Evolutionary conservation across 225 moss, liverwort and hornwort species (phyloP).

Genomic region (Anthoceros angustus): DNA sequence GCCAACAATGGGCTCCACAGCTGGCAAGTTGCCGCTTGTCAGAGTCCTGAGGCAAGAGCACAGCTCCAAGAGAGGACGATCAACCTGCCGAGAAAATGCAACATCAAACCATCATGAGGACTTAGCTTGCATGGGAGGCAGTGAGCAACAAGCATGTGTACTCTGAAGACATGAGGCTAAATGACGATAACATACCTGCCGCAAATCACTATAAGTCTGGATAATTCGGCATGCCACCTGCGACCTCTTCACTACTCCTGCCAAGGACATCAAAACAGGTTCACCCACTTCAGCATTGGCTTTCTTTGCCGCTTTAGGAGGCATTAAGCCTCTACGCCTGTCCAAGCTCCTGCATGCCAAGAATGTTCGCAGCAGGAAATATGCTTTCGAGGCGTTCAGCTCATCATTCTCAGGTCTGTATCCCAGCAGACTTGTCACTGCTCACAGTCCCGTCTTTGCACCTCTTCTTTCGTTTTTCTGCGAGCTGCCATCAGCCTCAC

Average conservation of each 20-base stretch:
- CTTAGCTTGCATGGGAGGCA: not conserved
- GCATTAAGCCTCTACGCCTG: slow-evolving; percentile 61
- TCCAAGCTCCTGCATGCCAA: slow-evolving; percentile 35
- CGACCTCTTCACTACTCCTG: slow-evolving; percentile 20
- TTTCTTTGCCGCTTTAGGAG: slow-evolving; percentile 75
- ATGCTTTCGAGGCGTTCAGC: slow-evolving; percentile 18
- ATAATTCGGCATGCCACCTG: slow-evolving; percentile 47
- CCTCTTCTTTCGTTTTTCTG: slow-evolving; percentile 11
- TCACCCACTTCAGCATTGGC: slow-evolving; percentile 36
- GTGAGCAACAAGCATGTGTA: not conserved
- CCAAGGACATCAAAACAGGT: slow-evolving; percentile 31
- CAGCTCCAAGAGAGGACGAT: not conserved
- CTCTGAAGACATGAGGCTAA: not conserved
- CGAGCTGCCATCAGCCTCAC: too few relatives aligned
- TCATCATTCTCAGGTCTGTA: not conserved
- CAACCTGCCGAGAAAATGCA: not conserved
- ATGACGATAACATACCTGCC: slow-evolving; percentile 40
- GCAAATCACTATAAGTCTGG: slow-evolving; percentile 73
- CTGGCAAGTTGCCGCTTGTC: not conserved
- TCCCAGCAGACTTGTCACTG: not conserved
- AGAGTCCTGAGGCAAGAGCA: not conserved
- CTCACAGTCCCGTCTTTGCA: not conserved
- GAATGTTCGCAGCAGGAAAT: slow-evolving; percentile 48
- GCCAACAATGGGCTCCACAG: slow-evolving; percentile 23
- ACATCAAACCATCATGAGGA: not conserved